Base-by-base conservation (phyloP, 495 filamentous ascomycete genomes). In the Chaetomidium leptoderma region DNA sequence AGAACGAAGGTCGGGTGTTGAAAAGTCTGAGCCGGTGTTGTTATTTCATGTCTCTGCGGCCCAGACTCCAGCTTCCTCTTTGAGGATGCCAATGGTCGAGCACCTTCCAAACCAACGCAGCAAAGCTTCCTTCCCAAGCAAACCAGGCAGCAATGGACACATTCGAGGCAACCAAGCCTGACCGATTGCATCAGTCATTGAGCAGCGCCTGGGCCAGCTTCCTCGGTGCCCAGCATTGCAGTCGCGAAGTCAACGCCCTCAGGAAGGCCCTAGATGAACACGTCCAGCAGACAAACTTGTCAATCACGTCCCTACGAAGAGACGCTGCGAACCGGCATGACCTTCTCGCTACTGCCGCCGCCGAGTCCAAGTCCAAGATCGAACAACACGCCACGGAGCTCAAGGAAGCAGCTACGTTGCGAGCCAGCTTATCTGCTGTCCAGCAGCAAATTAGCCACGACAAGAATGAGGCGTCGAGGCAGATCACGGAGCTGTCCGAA, bases 161-260 rank as follows among this genome's bases (percentile, higher is more conserved):
- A 3, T 43, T 46, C 16, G 60, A 61, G 14, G 17, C 57, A 32
- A 17, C 26, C 9, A 59, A 55, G 13, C 10, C 58, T 35, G 61
- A 65, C 45, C 47, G 30, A 4, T 45, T 67, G 19, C 60, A 61
- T n/a, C 47, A 57, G 16, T 58, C 62, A 1, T 46, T 67, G 14
- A 42, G 48, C 60, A 62, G 21, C 58, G 53, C 49, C 13, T 70
- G 68, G 68, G 33, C 60, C 35, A 58, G 53, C 35, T 70, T 65
- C 37, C 59, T 70, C 42, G 45, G 36, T n/a, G 58, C 64, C 23
- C 66, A 67, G 36, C 58, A 70, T 33, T 64, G 47, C 52, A 59
- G 30, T 32, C 40, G 55, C 8, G 64, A 69, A 33, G 29, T 70
- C 29, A 23, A 19, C 14, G 39, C 39, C 30, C 33, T 70, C 29